Percentiles rank a stretch among this genome's conserved stretches.
Evolutionary conservation across 352 stramenopile species (phyloP).

Genomic region (Saprolegnia diclina): DNA sequence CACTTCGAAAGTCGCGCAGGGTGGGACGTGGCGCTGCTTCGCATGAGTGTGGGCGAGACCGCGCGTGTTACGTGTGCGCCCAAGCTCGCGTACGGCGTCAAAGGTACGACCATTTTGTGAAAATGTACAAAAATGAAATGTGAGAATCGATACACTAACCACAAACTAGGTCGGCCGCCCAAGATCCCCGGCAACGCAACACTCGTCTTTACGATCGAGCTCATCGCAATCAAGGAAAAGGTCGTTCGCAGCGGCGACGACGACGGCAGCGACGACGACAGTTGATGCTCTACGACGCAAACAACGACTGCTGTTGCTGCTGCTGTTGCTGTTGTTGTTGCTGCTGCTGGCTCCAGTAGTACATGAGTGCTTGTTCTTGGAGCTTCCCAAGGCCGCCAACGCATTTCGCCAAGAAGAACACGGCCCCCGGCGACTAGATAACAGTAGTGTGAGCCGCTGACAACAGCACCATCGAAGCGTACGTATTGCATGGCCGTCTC

Average conservation of each 20-base stretch:
- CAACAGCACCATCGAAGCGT: background rate
- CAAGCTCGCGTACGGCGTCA: slow-evolving; percentile 66
- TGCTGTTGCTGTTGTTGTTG: background rate
- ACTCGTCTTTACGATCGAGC: slow-evolving; percentile 73
- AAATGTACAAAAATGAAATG: background rate
- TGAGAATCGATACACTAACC: background rate
- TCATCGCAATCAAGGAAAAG: slow-evolving; percentile 78
- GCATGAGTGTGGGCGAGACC: slow-evolving; percentile 74
- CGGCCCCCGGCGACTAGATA: slow-evolving; percentile 48
- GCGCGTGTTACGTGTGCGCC: slow-evolving; percentile 53
- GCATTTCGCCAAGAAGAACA: slow-evolving; percentile 79
- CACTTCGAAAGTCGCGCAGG: slow-evolving; percentile 25
- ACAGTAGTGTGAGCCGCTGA: no score
- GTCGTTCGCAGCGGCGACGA: slow-evolving; percentile 28
- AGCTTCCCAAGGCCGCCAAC: slow-evolving; percentile 79
- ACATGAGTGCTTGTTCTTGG: slow-evolving; percentile 80
- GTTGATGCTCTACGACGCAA: background rate
- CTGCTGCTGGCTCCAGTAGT: slow-evolving; percentile 71
- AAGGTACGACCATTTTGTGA: slow-evolving; percentile 29
- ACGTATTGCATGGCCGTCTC: slow-evolving; percentile 28
- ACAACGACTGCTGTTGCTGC: background rate
- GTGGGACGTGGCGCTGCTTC: slow-evolving; percentile 61
- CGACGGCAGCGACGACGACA: background rate
- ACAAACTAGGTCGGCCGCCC: slow-evolving; percentile 35
- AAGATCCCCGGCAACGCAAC: slow-evolving; percentile 62